Evolutionary conservation across 805 yeast species (phyloP).

Genomic region (Teunomyces barrocoloradensis): DNA sequence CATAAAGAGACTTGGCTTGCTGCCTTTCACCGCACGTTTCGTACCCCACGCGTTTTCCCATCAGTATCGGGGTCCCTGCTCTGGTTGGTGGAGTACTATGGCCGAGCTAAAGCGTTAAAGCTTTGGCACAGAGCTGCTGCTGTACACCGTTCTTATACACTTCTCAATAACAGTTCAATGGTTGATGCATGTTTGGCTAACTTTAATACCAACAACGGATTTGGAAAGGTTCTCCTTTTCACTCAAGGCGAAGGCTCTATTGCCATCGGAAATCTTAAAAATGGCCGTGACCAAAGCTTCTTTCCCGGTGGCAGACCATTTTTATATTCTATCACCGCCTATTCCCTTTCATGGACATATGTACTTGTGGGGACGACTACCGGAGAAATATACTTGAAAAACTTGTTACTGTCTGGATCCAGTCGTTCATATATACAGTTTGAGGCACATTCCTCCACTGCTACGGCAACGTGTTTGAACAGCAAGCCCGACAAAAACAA

Average conservation of each 20-base stretch:
- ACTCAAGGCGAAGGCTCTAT: slow-evolving; percentile 27
- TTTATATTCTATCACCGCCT: slow-evolving; percentile 16
- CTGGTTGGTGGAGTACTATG: slow-evolving; percentile 50
- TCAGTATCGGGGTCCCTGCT: slow-evolving; percentile 39
- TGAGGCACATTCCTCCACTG: slow-evolving; percentile 8
- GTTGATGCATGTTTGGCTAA: slow-evolving; percentile 22
- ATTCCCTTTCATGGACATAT: slow-evolving; percentile 32
- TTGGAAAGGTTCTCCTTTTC: slow-evolving; percentile 28
- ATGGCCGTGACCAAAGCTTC: slow-evolving; percentile 37
- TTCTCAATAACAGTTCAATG: slow-evolving; percentile 26
- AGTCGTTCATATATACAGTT: slow-evolving; percentile 20
- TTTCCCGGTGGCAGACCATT: slow-evolving; percentile 30
- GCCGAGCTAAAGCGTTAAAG: slow-evolving; percentile 31
- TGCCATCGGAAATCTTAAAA: slow-evolving; percentile 27
- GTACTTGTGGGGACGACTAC: slow-evolving; percentile 25
- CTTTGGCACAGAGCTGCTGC: slow-evolving; percentile 41
- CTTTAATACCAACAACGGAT: slow-evolving; percentile 20
- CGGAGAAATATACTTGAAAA: slow-evolving; percentile 33
- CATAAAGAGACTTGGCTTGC: slow-evolving; percentile 49
- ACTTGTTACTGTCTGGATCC: slow-evolving; percentile 27
- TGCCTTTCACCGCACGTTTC: slow-evolving; percentile 41
- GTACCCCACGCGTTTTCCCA: slow-evolving; percentile 38
- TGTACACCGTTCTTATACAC: slow-evolving; percentile 23
- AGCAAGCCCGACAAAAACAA: slow-evolving; percentile 20
- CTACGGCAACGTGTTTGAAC: slow-evolving; percentile 20